Evolutionary conservation across 2,329 filamentous ascomycete genomes (phyloP).

Genomic region (Colletotrichum falcatum): DNA sequence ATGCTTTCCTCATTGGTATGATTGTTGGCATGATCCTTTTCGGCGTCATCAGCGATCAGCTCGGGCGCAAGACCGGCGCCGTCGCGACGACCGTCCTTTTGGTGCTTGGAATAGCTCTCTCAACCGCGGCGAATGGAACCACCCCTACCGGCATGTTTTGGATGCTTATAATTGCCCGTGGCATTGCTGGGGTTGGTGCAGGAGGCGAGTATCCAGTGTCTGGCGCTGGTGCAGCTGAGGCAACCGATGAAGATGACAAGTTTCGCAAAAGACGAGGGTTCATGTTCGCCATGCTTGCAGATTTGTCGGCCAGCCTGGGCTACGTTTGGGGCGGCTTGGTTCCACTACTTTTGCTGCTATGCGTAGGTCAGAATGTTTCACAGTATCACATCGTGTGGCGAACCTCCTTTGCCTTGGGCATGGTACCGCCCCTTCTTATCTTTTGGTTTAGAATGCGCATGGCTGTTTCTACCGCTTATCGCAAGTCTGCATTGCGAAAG

Average conservation of each 20-base stretch:
- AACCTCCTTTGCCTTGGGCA: conserved; percentile 61
- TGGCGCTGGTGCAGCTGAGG: conserved; percentile 62
- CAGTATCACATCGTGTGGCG: conserved; percentile 62
- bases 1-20: conserved; percentile 67
- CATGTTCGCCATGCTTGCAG: conserved; percentile 67
- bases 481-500: conserved; percentile 59
- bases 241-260: conserved; percentile 61
- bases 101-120: conserved; percentile 59
- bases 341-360: conserved; percentile 63
- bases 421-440: conserved; percentile 61
- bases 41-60: conserved; percentile 60
- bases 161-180: conserved; percentile 61
- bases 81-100: conserved; percentile 60
- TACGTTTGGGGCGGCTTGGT: conserved; percentile 63
- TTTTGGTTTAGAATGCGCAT: conserved; percentile 66
- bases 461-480: conserved; percentile 62
- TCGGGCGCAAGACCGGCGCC: conserved; percentile 62
- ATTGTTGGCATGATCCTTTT: conserved; percentile 68
- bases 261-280: conserved; percentile 63
- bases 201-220: conserved; percentile 66
- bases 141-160: conserved; percentile 57
- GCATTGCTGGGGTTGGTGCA: conserved; percentile 57
- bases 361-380: conserved; percentile 57
- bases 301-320: conserved; percentile 62
- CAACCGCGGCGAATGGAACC: conserved; percentile 58